Evolutionary conservation across 2,329 filamentous ascomycete genomes (phyloP), one percentile per base, ranked within the genome.

Genomic region (Penicillium nordicum): DNA sequence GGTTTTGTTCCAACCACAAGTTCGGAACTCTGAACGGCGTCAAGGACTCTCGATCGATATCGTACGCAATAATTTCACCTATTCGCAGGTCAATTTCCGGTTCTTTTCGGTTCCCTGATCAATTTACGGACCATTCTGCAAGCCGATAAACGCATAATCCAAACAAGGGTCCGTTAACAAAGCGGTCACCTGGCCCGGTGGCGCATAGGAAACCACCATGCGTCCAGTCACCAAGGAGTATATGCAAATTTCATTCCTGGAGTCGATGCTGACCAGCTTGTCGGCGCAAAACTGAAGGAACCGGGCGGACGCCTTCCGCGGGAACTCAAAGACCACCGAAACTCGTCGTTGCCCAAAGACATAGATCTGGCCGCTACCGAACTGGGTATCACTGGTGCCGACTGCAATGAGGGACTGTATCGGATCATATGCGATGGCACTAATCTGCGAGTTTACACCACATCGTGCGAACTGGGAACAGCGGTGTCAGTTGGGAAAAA

Each of bases 401-500:
- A 97, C 85, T 41, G 94, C 94, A 50, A 99, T 82, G 55, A 99
- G 85, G 29, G 92, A 96, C 72, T 99, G 94, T 12, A 97, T 83
- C 1, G 94, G 92, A 64, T 97, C 92, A 78, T 96, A 97, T 58
- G 92, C 89, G 62, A 97, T 78, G 62, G 88, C 89, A 67, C 90
- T 91, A 67, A 82, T 80, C 65, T 83, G 83, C 21, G 88, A 91
- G 71, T 88, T 90, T 74, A 97, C 87, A 58, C 92, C 91, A 73
- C 89, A 93, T 61, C 90, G 85, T 50, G 84, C 84, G 67, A 91
- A 78, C 80, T 82, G 63, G 37, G 50, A 42, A 47, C 27, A 49
- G 44, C 18, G 38, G 49, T 57, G 62, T 62, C 34, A 63, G 51
- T 40, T 53, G 53, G 27, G 44, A 51, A 58, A 61, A 63, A 63